These are phyloP conservation scores for Tolypocladium pustulatum DNA, from an alignment of 2,329 filamentous ascomycete species.

Conservation along the genomic window DNA sequence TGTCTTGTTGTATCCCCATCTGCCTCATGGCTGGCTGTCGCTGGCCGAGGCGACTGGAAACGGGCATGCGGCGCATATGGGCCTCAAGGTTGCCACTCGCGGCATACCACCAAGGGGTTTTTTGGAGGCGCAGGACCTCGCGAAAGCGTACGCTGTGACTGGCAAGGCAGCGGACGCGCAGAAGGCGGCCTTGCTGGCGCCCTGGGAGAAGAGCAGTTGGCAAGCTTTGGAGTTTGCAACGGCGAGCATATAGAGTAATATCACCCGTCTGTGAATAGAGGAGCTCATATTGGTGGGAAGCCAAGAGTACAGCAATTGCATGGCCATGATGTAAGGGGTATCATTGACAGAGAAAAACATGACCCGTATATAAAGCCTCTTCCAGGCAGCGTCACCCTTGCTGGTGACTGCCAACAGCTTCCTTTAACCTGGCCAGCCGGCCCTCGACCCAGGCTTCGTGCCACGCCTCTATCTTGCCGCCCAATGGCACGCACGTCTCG, in stretches of 20 bases:
- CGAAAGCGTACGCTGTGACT: constrained; percentile 63
- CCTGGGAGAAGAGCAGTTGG: constrained; percentile 65
- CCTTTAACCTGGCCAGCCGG: constrained; percentile 58
- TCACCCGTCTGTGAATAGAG: neutral
- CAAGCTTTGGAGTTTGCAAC: constrained; percentile 32
- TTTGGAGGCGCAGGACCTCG: constrained; percentile 59
- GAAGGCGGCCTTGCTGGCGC: constrained; percentile 66
- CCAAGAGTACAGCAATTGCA: neutral
- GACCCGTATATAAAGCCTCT: neutral
- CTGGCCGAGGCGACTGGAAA: constrained; percentile 51
- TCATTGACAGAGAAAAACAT: neutral
- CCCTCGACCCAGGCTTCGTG: constrained; percentile 68
- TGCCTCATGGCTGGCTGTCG: constrained; percentile 72
- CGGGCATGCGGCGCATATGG: constrained; percentile 60
- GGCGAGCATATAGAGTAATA: constrained; percentile 8
- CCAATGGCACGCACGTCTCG: constrained; percentile 57
- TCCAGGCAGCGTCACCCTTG: neutral
- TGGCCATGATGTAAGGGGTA: constrained; percentile 1
- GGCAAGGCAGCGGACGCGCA: constrained; percentile 65
- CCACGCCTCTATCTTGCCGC: constrained; percentile 75
- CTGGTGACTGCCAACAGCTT: constrained; percentile 35
- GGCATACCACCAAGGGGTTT: constrained; percentile 63
- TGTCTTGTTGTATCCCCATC: constrained; percentile 70
- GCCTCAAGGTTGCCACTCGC: constrained; percentile 65
- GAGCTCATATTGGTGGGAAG: neutral